Evolutionary conservation across 306 rosid species (phyloP).

Genomic region (Begonia fuchsioides): DNA sequence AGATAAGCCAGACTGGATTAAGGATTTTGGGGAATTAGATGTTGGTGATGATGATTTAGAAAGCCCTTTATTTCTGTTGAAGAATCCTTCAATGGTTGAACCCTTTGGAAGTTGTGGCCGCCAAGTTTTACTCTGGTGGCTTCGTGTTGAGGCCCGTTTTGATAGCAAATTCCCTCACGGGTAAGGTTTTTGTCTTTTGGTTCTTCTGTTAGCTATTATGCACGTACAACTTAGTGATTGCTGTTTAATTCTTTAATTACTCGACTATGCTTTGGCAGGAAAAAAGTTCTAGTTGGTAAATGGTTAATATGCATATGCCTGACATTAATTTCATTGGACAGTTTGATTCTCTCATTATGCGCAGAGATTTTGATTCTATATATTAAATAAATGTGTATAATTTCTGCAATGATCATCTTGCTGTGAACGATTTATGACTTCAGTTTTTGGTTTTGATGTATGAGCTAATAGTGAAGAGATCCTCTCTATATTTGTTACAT

Average conservation of each 20-base stretch:
- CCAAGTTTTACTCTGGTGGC: slow-evolving; percentile 89
- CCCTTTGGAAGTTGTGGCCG: slow-evolving; percentile 96
- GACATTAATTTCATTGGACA: not conserved
- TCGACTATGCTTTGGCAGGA: too few relatives aligned
- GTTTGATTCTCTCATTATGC: too few relatives aligned
- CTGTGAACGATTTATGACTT: too few relatives aligned
- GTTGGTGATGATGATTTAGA: slow-evolving; percentile 43
- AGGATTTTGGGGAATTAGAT: slow-evolving; percentile 46
- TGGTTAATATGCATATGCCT: not conserved
- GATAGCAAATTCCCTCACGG: slow-evolving; percentile 95
- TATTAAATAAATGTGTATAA: too few relatives aligned
- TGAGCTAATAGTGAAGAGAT: too few relatives aligned
- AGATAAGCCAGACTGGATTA: slow-evolving; percentile 78
- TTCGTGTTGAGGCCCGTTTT: slow-evolving; percentile 94
- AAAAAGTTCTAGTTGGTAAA: too few relatives aligned
- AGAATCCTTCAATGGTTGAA: slow-evolving; percentile 63
- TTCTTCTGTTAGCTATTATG: not conserved
- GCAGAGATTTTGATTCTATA: too few relatives aligned
- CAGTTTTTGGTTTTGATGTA: too few relatives aligned
- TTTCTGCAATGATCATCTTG: too few relatives aligned
- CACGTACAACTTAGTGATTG: too few relatives aligned
- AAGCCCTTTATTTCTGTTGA: slow-evolving; percentile 74
- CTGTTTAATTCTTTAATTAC: too few relatives aligned
- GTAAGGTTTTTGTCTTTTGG: slow-evolving; percentile 28
- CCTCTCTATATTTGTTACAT: too few relatives aligned